Evolutionary conservation across 1,284 basidiomycete genomes (phyloP).

Genomic region (Ceratobasidium sp.): DNA sequence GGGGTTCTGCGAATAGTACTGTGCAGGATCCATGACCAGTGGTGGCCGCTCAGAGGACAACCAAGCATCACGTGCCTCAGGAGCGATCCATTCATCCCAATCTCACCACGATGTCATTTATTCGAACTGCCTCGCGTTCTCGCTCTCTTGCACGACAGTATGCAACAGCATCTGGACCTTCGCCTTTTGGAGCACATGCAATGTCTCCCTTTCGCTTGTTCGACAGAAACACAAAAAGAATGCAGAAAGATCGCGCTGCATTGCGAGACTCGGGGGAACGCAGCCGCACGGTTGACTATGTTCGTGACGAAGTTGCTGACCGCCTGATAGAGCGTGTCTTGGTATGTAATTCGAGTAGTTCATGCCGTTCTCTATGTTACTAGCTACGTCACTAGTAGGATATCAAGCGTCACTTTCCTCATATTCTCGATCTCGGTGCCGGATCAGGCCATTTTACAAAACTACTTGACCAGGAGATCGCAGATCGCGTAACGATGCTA

Average conservation of each 20-base stretch:
- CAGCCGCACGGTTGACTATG: conserved; percentile 88
- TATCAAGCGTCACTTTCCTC: conserved; percentile 83
- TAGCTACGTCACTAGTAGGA: conserved; percentile 63
- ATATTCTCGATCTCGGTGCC: conserved; percentile 87
- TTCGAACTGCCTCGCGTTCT: neutral
- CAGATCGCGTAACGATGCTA: conserved; percentile 82
- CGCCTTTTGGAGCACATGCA: conserved; percentile 38
- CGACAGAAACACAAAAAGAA: conserved; percentile 81
- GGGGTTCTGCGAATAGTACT: neutral
- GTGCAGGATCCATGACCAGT: conserved; percentile 9
- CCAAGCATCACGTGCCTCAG: neutral
- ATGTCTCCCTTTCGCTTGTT: conserved; percentile 78
- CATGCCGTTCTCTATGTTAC: neutral
- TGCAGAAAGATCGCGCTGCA: conserved; percentile 83
- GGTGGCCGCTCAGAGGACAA: conserved; percentile 12
- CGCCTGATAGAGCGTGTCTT: conserved; percentile 88
- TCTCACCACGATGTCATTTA: neutral
- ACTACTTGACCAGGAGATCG: conserved; percentile 75
- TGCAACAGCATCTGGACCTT: neutral
- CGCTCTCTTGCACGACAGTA: conserved; percentile 3
- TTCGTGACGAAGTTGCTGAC: conserved; percentile 90
- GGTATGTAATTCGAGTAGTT: conserved; percentile 54
- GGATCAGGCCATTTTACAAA: conserved; percentile 94
- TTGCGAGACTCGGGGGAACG: conserved; percentile 61
- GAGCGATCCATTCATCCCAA: neutral